A percentile compares a stretch with the other conserved stretches of the same genome.
Conservation (phyloP, 257 asterid species). For the Ajuga chamaepitys region DNA sequence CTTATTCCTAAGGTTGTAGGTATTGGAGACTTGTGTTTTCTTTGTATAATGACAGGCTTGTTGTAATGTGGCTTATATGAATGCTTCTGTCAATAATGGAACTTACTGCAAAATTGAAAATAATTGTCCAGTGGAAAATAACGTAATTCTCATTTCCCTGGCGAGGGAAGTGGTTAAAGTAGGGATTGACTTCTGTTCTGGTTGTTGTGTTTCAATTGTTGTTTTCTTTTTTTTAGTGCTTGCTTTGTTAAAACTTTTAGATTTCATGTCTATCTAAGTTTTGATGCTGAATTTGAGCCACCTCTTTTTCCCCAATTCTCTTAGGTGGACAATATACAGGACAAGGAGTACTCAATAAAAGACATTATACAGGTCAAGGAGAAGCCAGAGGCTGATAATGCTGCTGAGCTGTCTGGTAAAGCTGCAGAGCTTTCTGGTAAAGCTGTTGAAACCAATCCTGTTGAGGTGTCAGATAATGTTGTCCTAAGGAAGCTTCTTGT, state of each 20-base stretch:
- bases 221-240: not conserved
- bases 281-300: not conserved
- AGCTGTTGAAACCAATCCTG: constrained; percentile 37
- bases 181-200: not conserved
- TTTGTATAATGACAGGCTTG: not conserved
- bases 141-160: not conserved
- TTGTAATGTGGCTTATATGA: not conserved
- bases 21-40: not conserved
- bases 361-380: constrained; percentile 41
- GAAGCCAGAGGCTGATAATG: constrained; percentile 24
- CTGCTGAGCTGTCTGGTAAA: constrained; percentile 24
- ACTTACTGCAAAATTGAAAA: not conserved
- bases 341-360: no score
- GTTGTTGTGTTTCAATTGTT: not conserved
- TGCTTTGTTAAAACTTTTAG: not conserved
- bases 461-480: constrained; percentile 37
- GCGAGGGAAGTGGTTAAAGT: not conserved
- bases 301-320: not conserved
- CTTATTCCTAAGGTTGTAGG: not conserved
- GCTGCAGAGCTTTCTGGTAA: constrained; percentile 26
- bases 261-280: not conserved
- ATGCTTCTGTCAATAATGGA: not conserved
- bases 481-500: constrained; percentile 94
- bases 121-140: not conserved
- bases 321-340: constrained; percentile 47